Evolutionary conservation across 108 stramenopile genomes (phyloP).

Genomic region (Poteriospumella lacustris): DNA sequence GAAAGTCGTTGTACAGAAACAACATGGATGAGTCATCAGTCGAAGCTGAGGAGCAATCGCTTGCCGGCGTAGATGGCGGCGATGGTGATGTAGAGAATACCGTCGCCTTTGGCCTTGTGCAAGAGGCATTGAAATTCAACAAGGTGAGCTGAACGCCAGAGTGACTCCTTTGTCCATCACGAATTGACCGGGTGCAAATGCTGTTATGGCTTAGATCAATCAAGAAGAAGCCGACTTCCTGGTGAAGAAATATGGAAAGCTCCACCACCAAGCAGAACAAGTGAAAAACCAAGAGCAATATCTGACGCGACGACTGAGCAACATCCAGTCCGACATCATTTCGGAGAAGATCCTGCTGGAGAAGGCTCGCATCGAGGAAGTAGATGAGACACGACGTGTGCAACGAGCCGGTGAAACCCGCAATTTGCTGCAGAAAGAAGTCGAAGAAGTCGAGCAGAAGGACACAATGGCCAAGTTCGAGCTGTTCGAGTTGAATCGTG

Average conservation of each 20-base stretch:
- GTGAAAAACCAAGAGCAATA: not conserved
- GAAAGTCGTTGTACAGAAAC: too few relatives aligned
- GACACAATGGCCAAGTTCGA: constrained; percentile 35
- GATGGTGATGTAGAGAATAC: not conserved
- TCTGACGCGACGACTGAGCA: not conserved
- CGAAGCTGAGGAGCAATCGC: too few relatives aligned
- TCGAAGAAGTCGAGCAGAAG: constrained; percentile 39
- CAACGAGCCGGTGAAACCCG: constrained; percentile 15
- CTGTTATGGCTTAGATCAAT: constrained; percentile 22
- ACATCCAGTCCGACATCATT: constrained; percentile 33
- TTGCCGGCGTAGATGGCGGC: too few relatives aligned
- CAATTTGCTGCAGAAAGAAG: constrained; percentile 24
- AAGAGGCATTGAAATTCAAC: not conserved
- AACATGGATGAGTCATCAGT: too few relatives aligned
- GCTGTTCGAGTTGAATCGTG: constrained; percentile 24
- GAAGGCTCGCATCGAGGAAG: constrained; percentile 30
- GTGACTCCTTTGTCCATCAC: too few relatives aligned
- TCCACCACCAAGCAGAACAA: not conserved
- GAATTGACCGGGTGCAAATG: too few relatives aligned
- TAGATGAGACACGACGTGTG: not conserved
- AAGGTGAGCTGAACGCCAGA: too few relatives aligned
- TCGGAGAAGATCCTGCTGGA: constrained; percentile 52
- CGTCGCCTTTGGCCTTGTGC: not conserved
- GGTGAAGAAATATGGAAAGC: not conserved
- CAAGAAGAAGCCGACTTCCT: not conserved